A percentile compares a stretch with the other conserved stretches of the same genome.
These are phyloP conservation scores for Globisporangium perplexum DNA, from an alignment of 352 stramenopile species.

Conservation along the genomic window DNA sequence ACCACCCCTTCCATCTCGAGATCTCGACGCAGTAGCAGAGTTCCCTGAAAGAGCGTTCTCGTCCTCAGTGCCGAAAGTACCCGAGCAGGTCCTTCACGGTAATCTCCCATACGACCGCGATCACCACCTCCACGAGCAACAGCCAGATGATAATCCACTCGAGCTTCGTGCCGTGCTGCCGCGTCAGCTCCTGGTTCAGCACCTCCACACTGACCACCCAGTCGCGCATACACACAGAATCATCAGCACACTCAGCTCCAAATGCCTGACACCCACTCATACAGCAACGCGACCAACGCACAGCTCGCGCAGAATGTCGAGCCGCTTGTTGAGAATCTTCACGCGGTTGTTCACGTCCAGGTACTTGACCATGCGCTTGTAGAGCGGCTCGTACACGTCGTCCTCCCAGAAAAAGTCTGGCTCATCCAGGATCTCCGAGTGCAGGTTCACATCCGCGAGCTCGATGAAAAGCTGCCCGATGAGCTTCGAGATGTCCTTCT, in stretches of 20 bases:
- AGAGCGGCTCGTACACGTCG: slow-evolving; percentile 88
- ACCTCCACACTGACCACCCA: slow-evolving; percentile 70
- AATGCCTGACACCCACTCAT: neutral
- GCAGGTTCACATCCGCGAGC: slow-evolving; percentile 88
- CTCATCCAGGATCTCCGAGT: slow-evolving; percentile 92
- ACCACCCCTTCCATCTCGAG: neutral
- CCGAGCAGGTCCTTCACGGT: slow-evolving; percentile 76
- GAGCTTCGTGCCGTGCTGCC: slow-evolving; percentile 83
- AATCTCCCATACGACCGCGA: slow-evolving; percentile 81
- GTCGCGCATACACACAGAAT: neutral
- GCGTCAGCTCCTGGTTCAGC: slow-evolving; percentile 85
- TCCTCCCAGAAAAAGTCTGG: slow-evolving; percentile 92
- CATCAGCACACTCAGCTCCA: no score
- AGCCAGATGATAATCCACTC: slow-evolving; percentile 95
- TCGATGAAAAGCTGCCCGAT: slow-evolving; percentile 90
- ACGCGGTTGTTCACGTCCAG: slow-evolving; percentile 89
- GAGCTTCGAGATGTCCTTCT: slow-evolving; percentile 88
- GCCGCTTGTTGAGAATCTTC: slow-evolving; percentile 91
- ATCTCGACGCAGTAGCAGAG: neutral
- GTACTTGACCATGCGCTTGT: slow-evolving; percentile 89
- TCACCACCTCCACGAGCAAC: slow-evolving; percentile 83
- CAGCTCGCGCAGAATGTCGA: slow-evolving; percentile 91
- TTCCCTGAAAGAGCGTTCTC: no score
- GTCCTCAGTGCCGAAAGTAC: slow-evolving; percentile 33
- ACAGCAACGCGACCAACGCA: slow-evolving; percentile 21